A percentile compares a stretch with the other conserved stretches of the same genome.
These are phyloP conservation scores for Candida lessepsii DNA, from an alignment of 805 yeast species.

Conservation along the genomic window DNA sequence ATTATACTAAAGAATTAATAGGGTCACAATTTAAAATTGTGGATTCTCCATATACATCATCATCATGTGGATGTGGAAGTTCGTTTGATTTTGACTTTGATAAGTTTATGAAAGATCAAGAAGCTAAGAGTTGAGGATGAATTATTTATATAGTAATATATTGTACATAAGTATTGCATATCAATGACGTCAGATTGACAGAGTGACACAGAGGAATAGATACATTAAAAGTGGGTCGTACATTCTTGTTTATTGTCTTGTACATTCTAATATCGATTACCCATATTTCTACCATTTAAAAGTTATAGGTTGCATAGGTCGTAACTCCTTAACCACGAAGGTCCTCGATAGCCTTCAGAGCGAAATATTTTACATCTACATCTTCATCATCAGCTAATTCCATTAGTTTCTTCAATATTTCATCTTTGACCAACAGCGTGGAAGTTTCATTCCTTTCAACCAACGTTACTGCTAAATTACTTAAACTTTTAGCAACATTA, in stretches of 20 bases:
- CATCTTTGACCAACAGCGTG: constrained; percentile 30
- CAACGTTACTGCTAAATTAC: constrained; percentile 57
- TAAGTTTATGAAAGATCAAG: constrained; percentile 31
- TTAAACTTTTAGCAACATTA: constrained; percentile 86
- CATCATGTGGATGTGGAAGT: constrained; percentile 47
- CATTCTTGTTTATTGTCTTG: constrained; percentile 4
- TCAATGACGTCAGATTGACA: too few species aligned
- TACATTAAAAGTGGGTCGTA: constrained; percentile 1
- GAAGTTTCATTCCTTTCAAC: constrained; percentile 17
- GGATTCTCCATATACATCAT: constrained; percentile 81
- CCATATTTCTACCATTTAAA: not conserved
- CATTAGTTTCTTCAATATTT: constrained; percentile 65
- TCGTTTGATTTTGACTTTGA: constrained; percentile 49
- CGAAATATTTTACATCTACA: constrained; percentile 86
- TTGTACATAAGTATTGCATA: not conserved
- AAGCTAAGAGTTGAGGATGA: constrained; percentile 1
- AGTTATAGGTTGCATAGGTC: not conserved
- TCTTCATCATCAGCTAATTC: constrained; percentile 70
- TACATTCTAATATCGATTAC: not conserved
- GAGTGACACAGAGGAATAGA: not conserved
- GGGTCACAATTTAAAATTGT: constrained; percentile 92
- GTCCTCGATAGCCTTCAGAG: constrained; percentile 52
- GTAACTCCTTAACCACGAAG: not conserved
- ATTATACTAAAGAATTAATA: constrained; percentile 86
- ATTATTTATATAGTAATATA: too few species aligned